Conservation (phyloP, 768 basidiomycete species). For the Agrocybe pediades region DNA sequence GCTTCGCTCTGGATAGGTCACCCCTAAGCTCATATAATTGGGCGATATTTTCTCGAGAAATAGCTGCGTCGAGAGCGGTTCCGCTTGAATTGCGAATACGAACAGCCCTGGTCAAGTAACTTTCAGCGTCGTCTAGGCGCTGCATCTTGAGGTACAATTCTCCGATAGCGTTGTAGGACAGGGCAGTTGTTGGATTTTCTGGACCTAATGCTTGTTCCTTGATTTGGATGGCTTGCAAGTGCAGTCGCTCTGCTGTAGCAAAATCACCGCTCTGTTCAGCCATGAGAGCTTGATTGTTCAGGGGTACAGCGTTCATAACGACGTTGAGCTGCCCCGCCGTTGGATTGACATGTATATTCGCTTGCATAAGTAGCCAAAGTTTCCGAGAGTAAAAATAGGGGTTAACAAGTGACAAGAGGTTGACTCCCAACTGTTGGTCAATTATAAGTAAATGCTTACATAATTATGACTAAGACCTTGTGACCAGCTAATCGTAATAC, state of each 20-base stretch:
- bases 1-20: conserved; percentile 28
- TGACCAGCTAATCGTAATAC: no score
- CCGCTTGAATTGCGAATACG: conserved; percentile 19
- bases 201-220: conserved; percentile 24
- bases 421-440: no score
- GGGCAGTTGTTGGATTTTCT: conserved; percentile 22
- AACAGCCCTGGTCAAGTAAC: conserved; percentile 34
- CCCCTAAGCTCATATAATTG: conserved; percentile 35
- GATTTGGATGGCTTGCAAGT: conserved; percentile 31
- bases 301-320: background rate
- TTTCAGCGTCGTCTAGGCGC: conserved; percentile 37
- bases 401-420: no score
- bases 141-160: conserved; percentile 36
- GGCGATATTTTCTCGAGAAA: conserved; percentile 38
- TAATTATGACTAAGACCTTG: no score
- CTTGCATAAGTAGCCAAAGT: no score
- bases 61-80: conserved; percentile 32
- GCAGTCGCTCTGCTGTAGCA: conserved; percentile 27
- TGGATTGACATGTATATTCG: background rate
- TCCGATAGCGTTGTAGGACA: conserved; percentile 34
- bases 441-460: no score
- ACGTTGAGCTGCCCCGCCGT: background rate
- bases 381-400: no score
- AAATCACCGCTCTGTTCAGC: conserved; percentile 2
- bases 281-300: conserved; percentile 7